phyloP scores from a whole-genome alignment of 208 protist species.

The Tetramitus jugosus region DNA sequence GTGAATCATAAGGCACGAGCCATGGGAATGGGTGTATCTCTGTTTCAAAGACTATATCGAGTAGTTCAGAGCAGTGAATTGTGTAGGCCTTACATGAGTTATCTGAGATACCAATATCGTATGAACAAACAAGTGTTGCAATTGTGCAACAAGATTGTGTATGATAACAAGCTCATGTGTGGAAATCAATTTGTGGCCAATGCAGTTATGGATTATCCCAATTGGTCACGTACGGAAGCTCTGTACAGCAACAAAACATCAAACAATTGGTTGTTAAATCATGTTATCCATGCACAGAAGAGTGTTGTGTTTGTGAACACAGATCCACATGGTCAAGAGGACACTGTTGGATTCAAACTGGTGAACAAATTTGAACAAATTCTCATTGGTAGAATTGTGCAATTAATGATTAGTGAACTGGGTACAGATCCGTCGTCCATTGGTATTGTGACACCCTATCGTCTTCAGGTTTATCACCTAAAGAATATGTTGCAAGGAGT shows the following conservation, averaged over 20 bases:
- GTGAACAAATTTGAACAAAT: neutral
- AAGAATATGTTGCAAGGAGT: neutral
- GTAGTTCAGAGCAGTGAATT: neutral
- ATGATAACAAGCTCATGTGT: neutral
- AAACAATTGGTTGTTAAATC: neutral
- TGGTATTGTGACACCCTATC: neutral
- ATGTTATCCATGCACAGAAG: neutral
- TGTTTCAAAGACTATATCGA: neutral
- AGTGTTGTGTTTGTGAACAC: neutral
- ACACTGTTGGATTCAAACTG: neutral
- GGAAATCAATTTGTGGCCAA: neutral
- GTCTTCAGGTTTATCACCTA: neutral
- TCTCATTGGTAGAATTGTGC: neutral
- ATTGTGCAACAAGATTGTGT: neutral
- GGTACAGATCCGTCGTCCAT: neutral
- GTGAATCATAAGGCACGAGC: neutral
- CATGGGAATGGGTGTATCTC: neutral
- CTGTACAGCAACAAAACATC: too few relatives aligned
- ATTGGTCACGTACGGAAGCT: too few relatives aligned
- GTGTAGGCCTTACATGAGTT: neutral
- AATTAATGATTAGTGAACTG: neutral
- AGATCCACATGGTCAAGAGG: neutral
- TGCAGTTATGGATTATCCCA: neutral
- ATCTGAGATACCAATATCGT: neutral
- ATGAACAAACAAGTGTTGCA: neutral